phyloP scores from a whole-genome alignment of 116 monocot genomes.

The Posidonia oceanica region DNA sequence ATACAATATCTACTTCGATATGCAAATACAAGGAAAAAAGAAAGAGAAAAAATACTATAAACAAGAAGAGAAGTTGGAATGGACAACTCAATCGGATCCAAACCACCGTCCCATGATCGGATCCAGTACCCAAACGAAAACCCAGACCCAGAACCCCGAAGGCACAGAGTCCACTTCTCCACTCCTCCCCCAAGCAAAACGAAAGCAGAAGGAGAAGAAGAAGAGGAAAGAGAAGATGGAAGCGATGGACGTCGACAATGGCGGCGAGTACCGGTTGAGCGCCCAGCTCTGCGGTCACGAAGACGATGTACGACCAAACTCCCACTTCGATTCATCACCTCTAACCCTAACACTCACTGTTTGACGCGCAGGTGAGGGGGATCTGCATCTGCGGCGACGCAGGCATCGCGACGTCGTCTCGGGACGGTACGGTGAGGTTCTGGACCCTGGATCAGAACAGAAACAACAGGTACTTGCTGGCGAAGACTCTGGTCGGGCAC shows the following conservation, averaged over 20 bases:
- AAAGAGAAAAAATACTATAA: too few species aligned
- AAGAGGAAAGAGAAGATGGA: too few species aligned
- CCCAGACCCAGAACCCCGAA: neutral
- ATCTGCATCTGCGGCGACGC: slow-evolving; percentile 65
- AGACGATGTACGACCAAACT: slow-evolving; percentile 37
- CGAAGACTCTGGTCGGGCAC: slow-evolving; percentile 62
- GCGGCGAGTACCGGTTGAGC: slow-evolving; percentile 38
- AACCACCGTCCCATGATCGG: too few species aligned
- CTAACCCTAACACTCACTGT: slow-evolving; percentile 1
- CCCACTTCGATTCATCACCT: neutral
- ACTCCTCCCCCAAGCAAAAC: too few species aligned
- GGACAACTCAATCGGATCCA: too few species aligned
- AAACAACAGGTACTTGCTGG: slow-evolving; percentile 30
- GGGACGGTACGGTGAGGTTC: slow-evolving; percentile 69
- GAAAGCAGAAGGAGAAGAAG: too few species aligned
- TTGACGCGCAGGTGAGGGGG: slow-evolving; percentile 45
- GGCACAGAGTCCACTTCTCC: neutral
- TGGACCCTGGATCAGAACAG: slow-evolving; percentile 53
- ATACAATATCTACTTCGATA: too few species aligned
- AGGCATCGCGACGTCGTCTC: slow-evolving; percentile 78
- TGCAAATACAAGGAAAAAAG: too few species aligned
- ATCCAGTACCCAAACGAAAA: neutral
- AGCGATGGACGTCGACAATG: neutral
- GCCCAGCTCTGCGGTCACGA: slow-evolving; percentile 55
- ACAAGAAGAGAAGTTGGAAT: too few species aligned